Percentiles rank a stretch among this genome's conserved stretches.
These are phyloP conservation scores for Chrysophaeum taylorii DNA, from an alignment of 352 stramenopile genomes.

Conservation along the genomic window DNA sequence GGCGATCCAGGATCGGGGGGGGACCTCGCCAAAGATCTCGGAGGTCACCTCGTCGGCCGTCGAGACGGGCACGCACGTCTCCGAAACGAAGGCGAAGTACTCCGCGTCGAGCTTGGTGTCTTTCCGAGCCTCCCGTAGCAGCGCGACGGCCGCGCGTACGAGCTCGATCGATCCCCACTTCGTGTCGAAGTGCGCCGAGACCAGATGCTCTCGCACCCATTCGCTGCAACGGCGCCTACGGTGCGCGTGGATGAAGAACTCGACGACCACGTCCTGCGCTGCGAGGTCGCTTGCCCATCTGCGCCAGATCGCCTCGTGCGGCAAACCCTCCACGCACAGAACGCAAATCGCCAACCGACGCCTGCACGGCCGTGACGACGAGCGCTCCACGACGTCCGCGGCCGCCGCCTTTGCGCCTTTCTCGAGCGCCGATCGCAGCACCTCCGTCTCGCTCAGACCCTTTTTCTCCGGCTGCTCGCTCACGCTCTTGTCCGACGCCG, in stretches of 20 bases:
- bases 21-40: background rate
- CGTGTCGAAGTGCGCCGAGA: background rate
- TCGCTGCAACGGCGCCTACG: background rate
- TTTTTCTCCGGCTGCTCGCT: too few species aligned
- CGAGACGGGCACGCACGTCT: conserved; percentile 1
- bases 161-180: conserved; percentile 7
- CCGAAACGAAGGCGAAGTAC: background rate
- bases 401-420: too few species aligned
- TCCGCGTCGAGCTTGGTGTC: background rate
- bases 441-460: too few species aligned
- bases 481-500: too few species aligned
- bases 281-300: background rate
- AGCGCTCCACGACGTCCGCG: too few species aligned
- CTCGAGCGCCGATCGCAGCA: too few species aligned
- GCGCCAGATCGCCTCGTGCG: background rate
- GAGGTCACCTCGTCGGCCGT: background rate
- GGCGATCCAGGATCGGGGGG: conserved; percentile 37
- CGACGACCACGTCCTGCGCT: background rate
- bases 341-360: too few species aligned
- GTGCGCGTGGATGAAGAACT: conserved; percentile 6
- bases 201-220: background rate
- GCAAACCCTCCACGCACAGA: too few species aligned
- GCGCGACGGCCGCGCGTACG: background rate
- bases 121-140: background rate
- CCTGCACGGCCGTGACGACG: too few species aligned